Base-by-base conservation (phyloP, 805 yeast genomes). In the Sungouiella blattae region DNA sequence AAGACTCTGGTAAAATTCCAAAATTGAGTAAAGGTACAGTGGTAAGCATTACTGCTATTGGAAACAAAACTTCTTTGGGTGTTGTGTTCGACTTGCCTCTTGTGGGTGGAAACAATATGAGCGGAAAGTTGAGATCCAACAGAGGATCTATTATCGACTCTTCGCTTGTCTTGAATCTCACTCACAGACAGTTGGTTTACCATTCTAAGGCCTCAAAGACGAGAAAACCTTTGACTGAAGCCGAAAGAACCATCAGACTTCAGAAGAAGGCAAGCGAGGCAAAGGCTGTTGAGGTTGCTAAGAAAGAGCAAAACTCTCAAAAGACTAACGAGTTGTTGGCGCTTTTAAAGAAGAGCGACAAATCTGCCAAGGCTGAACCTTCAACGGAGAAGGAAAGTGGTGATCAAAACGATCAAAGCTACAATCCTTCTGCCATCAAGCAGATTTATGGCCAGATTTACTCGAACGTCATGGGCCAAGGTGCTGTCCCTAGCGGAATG, bases 11-110 rank as follows among this genome's bases (percentile, higher is more conserved):
- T 33, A 87, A 86, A 53, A 95, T 89, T 11, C 95, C 96, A 18
- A 62, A 81, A 37, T 87, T 83, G 54, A 73, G 86, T 17, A 83
- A 83, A 52, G 99, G 99, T 57, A 88, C 96, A 1, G 95, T 93
- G 36, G 83, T 86, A 32, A 82, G 84, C 6, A 67, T 74, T 37
- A 62, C 62, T 16, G 61, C 75, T 4, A 68, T 77, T 26, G 87
- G 86, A 27, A 71, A 77, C 23, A 76, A 80, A 47, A 71, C 77
- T 23, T 74, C 81, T 1, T 66, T 93, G 37, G 87, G 84, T 44
- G 80, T 93, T 33, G 59, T 93, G 24, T 93, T 91, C 69, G 99
- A 93, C 53, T 62, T 73, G 37, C 85, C 89, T 26, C 69, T 91
- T 37, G 69, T 88, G 33, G 84, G 93, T 30, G 98, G 97, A 49